phyloP scores from a whole-genome alignment of 305 asterid genomes.

The Ilex paraguariensis region DNA sequence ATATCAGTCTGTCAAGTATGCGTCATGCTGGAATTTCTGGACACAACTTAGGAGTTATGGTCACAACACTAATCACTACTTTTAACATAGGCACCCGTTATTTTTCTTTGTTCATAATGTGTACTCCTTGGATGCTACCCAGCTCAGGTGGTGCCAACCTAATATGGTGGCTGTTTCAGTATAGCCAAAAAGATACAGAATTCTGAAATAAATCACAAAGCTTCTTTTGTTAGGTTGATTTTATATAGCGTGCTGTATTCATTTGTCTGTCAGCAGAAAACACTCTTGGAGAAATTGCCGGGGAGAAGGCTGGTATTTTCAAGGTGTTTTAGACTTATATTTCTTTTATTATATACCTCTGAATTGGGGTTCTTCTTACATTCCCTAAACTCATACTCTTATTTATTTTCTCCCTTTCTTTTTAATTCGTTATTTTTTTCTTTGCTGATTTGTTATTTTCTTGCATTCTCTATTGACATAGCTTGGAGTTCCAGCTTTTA shows the following conservation, averaged over 20 bases:
- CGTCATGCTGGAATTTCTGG: background rate
- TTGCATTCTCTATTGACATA: constrained; percentile 19
- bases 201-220: no score
- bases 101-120: no score
- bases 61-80: background rate
- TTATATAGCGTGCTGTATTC: no score
- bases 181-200: no score
- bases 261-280: constrained; percentile 43
- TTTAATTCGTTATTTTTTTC: constrained; percentile 4
- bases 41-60: background rate
- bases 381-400: background rate
- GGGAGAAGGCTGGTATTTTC: constrained; percentile 95
- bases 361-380: background rate
- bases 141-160: no score
- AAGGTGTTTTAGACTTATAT: constrained; percentile 44
- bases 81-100: no score
- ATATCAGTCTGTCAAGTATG: background rate
- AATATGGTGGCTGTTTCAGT: no score
- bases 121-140: no score
- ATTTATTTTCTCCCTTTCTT: background rate
- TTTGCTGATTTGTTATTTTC: constrained; percentile 12
- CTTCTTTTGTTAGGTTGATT: no score
- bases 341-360: constrained; percentile 3
- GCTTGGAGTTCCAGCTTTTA: constrained; percentile 87
- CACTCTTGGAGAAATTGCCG: constrained; percentile 95